Percentiles rank a stretch among this genome's conserved stretches.
phyloP scores from a whole-genome alignment of 129 eudicot genomes.

The Centella asiatica region DNA sequence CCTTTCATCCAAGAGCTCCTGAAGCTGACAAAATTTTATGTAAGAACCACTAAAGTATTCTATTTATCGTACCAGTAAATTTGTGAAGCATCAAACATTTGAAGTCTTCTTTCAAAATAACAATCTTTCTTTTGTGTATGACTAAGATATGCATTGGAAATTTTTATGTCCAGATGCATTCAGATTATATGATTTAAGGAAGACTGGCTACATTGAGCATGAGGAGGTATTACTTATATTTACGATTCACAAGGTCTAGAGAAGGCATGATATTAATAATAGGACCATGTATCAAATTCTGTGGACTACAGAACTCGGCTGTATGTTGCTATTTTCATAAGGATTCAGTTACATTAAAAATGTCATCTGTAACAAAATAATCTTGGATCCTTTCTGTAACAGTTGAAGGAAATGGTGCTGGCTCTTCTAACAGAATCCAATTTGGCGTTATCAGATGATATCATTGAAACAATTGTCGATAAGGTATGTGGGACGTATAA shows the following conservation, averaged over 20 bases:
- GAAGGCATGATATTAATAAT: neutral
- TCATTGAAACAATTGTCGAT: neutral
- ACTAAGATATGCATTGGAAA: neutral
- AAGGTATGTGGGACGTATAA: neutral
- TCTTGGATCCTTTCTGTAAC: neutral
- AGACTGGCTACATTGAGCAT: constrained; percentile 5
- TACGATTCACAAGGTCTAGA: neutral
- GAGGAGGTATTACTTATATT: neutral
- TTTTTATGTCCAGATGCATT: neutral
- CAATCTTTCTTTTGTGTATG: neutral
- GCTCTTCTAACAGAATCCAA: constrained; percentile 3
- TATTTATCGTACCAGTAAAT: too few species aligned
- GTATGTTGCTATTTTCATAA: neutral
- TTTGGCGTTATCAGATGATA: neutral
- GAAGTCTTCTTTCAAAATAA: too few species aligned
- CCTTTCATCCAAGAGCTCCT: constrained; percentile 8
- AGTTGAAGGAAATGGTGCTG: constrained; percentile 11
- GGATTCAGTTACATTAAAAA: neutral
- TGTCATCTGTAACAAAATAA: neutral
- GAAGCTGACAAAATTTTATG: constrained; percentile 2
- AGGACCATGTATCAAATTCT: too few species aligned
- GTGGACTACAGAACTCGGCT: too few species aligned
- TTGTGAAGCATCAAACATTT: too few species aligned
- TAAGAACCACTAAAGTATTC: neutral
- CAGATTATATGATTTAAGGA: constrained; percentile 1